Base-by-base conservation (phyloP, 768 basidiomycete genomes). In the Butyriboletus loyo region DNA sequence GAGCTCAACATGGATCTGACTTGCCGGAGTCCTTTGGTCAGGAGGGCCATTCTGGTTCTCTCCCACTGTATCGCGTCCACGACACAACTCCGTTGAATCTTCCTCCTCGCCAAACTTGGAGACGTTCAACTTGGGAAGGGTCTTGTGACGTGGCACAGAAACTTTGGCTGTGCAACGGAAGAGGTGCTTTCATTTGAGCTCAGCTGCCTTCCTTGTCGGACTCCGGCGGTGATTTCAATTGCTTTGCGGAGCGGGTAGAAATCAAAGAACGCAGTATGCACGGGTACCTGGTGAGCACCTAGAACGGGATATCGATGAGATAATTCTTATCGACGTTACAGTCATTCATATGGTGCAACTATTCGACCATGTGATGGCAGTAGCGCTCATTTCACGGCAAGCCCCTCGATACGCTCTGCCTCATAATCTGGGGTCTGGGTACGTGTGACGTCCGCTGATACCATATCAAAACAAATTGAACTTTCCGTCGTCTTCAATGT, bases 181-280 rank as follows among this genome's bases (percentile, higher is more conserved):
- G 56, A 58, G 11, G 57, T 58, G 3, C 50, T 53, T 8, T 48
- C 50, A 7, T 58, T 58, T 21, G 50, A 58, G 24, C 46, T 58
- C 25, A 30, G 56, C 7, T 58, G 56, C 15, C 46, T 45, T 43
- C 46, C 56, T 22, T 5, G 46, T 46, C 21, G 14, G 57, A 53
- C 32, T 38, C 45, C 2, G 50, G 50, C 5, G 50, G 36, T 4
- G 46, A 58, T 48, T n/a, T 38, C 7, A 17, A 19, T 1, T 58
- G 50, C 31, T 17, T 28, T 1, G 34, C 53, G 7, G 56, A 58
- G 10, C 53, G 56, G 56, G 32, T 57, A 14, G 56, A 57, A 11
- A 53, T 53, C 32, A 58, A 58, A 58, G 50, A 32, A 47, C 7
- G 22, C n/a, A n/a, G n/a, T n/a, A n/a, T n/a, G n/a, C n/a, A n/a